Base-by-base conservation (phyloP, 169 alveolate genomes). In the Toxoplasma gondii region DNA sequence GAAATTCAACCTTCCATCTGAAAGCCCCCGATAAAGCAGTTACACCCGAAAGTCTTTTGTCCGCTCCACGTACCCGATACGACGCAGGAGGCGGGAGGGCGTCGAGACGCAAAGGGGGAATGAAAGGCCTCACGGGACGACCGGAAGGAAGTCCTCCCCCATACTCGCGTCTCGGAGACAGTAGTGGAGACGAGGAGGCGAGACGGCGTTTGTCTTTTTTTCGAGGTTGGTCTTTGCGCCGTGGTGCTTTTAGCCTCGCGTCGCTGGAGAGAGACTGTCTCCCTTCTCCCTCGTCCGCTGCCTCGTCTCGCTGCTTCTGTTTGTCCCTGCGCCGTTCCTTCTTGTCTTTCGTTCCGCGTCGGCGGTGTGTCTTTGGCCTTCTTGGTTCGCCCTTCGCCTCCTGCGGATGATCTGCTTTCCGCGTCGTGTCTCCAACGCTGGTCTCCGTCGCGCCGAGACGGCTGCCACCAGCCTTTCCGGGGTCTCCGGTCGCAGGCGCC, bases 71-170 rank as follows among this genome's bases (percentile, higher is more conserved):
- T 82, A 82, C 90, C 90, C 90, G 90, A 31, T 82, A 82, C 53
- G 90, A 82, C 58, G 90, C 90, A 24, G 90, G 90, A 9, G 90
- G 90, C 41, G 90, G 90, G 38, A 82, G 90, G 9, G 90, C 90
- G 64, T 82, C 90, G 90, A 82, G 90, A 17, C 90, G 53, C 53
- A 82, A 49, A 17, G 69, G 90, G 29, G 90, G 90, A 19, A 82
- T 44, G 41, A 82, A 82, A 12, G 90, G 90, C 24, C 90, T 22
- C n/a, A 36, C n/a, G 67, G 5, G 90, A 16, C 49, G 84, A 7
- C 39, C 84, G 39, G 84, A 17, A 74, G 74, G 74, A 64, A 64
- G n/a, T 1, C n/a, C 31, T 31, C 22, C 74, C 5, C 34, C 74
- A 7, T 16, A 27, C 22, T 31, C n/a, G 74, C n/a, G 31, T 16